phyloP scores from a whole-genome alignment of 75 land plant genomes.

The Cunninghamia lanceolata region DNA sequence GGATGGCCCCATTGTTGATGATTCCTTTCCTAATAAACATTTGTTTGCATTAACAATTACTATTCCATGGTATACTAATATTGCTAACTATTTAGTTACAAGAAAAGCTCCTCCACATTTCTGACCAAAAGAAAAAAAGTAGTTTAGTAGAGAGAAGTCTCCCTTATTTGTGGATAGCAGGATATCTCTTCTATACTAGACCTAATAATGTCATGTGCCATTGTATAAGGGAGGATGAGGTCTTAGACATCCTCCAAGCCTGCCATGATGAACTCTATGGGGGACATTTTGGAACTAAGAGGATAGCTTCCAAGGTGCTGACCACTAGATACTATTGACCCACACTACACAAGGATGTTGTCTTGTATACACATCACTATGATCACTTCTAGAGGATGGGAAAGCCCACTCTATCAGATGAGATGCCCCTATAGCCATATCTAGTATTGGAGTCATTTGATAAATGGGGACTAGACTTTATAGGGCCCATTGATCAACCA shows the following conservation, averaged over 20 bases:
- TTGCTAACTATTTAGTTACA: background rate
- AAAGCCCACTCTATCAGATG: background rate
- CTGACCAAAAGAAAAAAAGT: background rate
- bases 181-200: too few species aligned
- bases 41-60: background rate
- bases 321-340: background rate
- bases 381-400: background rate
- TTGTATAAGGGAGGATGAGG: background rate
- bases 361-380: too few species aligned
- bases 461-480: too few species aligned
- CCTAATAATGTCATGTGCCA: background rate
- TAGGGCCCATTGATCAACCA: too few species aligned
- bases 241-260: too few species aligned
- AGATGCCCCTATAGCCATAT: too few species aligned
- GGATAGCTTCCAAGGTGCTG: too few species aligned
- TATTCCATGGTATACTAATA: background rate
- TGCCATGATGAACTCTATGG: background rate
- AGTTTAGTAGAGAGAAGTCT: background rate
- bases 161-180: background rate
- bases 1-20: background rate
- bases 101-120: background rate
- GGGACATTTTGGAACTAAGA: background rate
- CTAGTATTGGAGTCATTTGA: too few species aligned
- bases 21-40: background rate
- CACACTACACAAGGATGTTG: background rate